Percentiles rank a stretch among this genome's conserved stretches.
Evolutionary conservation across 2,329 filamentous ascomycete species (phyloP).

Genomic region (Beauveria medogensis): DNA sequence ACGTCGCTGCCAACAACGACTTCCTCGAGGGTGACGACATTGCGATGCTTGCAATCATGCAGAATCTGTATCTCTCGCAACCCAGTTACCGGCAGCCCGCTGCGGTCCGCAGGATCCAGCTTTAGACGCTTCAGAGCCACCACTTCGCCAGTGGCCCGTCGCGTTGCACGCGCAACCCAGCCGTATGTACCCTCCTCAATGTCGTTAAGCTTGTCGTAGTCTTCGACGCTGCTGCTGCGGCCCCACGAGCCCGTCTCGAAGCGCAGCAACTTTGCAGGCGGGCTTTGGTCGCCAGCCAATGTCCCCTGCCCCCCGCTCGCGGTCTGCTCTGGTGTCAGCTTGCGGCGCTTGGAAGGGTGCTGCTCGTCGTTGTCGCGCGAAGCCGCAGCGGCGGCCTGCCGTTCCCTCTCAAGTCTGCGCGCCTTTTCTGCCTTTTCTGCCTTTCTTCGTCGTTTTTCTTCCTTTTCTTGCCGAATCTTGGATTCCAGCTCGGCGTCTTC

Average conservation of each 20-base stretch:
- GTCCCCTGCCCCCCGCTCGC: slow-evolving; percentile 16
- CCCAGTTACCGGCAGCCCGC: slow-evolving; percentile 82
- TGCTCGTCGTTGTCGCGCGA: slow-evolving; percentile 23
- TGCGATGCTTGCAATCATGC: slow-evolving; percentile 68
- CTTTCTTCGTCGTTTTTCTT: slow-evolving; percentile 79
- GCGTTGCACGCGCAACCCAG: slow-evolving; percentile 78
- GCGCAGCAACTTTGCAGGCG: slow-evolving; percentile 52
- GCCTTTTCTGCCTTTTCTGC: slow-evolving; percentile 79
- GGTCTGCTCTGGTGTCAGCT: slow-evolving; percentile 39
- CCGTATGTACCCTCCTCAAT: slow-evolving; percentile 98
- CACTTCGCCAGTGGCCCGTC: slow-evolving; percentile 64
- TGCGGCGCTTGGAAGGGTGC: slow-evolving; percentile 55
- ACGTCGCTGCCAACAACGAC: slow-evolving; percentile 68
- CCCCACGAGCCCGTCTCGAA: slow-evolving; percentile 64
- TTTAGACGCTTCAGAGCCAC: slow-evolving; percentile 94
- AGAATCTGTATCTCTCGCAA: slow-evolving; percentile 90
- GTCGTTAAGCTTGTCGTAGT: slow-evolving; percentile 88
- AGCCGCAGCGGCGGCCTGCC: slow-evolving; percentile 27
- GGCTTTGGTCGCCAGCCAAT: slow-evolving; percentile 14
- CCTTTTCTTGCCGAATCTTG: slow-evolving; percentile 71
- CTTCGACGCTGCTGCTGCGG: slow-evolving; percentile 67
- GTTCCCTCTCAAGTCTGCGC: slow-evolving; percentile 49
- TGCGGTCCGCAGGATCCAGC: slow-evolving; percentile 66
- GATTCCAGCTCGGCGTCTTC: slow-evolving; percentile 70
- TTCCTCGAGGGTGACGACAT: slow-evolving; percentile 75